These are phyloP conservation scores for Diaporthe sp. DNA, from an alignment of 2,329 filamentous ascomycete species.

Conservation along the genomic window DNA sequence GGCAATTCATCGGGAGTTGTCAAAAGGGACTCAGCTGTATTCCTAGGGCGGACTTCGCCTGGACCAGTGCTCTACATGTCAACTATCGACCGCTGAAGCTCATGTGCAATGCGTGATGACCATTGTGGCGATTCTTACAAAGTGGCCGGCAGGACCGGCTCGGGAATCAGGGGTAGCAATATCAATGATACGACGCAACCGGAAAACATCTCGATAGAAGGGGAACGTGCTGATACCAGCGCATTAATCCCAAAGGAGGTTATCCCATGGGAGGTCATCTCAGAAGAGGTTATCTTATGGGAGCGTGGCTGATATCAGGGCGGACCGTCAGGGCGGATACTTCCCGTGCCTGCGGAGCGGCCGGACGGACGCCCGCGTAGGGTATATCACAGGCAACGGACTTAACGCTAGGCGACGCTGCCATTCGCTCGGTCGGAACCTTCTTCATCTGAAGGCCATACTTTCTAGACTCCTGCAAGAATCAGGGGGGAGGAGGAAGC, in stretches of 20 bases:
- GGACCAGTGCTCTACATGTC: no score
- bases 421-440: slow-evolving; percentile 21
- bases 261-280: background rate
- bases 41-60: slow-evolving; percentile 18
- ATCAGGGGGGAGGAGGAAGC: background rate
- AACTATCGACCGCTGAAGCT: no score
- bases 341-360: slow-evolving; percentile 42
- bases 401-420: slow-evolving; percentile 39
- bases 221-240: slow-evolving; percentile 54
- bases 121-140: slow-evolving; percentile 35
- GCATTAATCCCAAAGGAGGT: background rate
- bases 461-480: background rate
- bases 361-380: slow-evolving; percentile 44
- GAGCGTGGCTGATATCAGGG: slow-evolving; percentile 52
- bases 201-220: slow-evolving; percentile 48
- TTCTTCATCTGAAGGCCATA: slow-evolving; percentile 16
- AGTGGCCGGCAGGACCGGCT: slow-evolving; percentile 37
- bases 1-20: slow-evolving; percentile 12
- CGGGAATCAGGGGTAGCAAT: slow-evolving; percentile 44
- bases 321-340: slow-evolving; percentile 42
- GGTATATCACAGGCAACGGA: slow-evolving; percentile 42
- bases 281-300: background rate
- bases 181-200: slow-evolving; percentile 47
- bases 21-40: slow-evolving; percentile 11
- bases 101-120: slow-evolving; percentile 41